Evolutionary conservation across 495 filamentous ascomycete genomes (phyloP), one percentile per base, ranked within the genome.

Genomic region (Tuber microsphaerosporum): DNA sequence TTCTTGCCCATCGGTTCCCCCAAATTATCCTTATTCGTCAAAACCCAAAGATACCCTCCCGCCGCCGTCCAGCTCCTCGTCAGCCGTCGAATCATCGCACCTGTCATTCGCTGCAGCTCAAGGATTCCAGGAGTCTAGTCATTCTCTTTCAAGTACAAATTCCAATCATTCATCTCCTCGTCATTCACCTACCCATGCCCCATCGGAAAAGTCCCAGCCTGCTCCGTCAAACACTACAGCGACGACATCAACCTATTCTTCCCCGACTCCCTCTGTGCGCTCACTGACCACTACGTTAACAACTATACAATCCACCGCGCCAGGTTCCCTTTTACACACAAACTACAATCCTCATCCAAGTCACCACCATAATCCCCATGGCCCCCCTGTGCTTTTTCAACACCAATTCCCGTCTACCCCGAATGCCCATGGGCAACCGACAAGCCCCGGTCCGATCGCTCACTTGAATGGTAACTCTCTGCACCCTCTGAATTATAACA

Each of bases 271-370:
- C 5, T 97, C 94, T 7, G 90, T 95, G 41, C 92, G 92, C 73
- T 97, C 94, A 1, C 87, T 99, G 71, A 93, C 95, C 1, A 99
- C 95, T 0, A 98, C 95, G 6, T 88, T 99, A 71, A 99, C 95
- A 0, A 99, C 95, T 0, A 94, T 98, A 70, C 95, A 99, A 83
- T 98, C 95, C 6, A 92, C 92, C 61, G 87, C 87, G 65, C 87
- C 89, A 19, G 83, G 90, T 71, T 86, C 87, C 69, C 85, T 79
- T 61, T 83, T 81, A 31, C 86, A 84, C 75, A 79, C 83, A 37
- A 83, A 83, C 79, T 85, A 76, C 81, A 89, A 86, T 86, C 72
- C 87, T 83, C 43, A 85, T 85, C 37, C 85, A 85, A 74, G 84
- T 74, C 79, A 87, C 82, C 78, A 87, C 85, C 71, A 87, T 88